Conservation (phyloP, 2,329 filamentous ascomycete genomes). For the Neoascochyta sp. region DNA sequence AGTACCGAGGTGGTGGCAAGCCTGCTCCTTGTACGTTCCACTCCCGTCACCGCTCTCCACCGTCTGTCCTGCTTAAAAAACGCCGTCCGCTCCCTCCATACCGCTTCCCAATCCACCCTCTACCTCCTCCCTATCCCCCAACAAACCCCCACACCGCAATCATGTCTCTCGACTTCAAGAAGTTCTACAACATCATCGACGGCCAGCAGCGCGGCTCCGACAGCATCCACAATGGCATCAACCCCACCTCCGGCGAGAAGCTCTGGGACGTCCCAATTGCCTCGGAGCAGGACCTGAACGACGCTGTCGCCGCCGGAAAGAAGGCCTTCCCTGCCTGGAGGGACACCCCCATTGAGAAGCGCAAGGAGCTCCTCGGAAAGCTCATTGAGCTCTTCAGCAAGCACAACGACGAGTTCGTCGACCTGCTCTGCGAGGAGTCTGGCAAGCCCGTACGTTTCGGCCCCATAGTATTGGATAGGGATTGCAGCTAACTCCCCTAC, state of each 20-base stretch:
- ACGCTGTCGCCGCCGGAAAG: slow-evolving; percentile 48
- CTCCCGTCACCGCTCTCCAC: too few species aligned
- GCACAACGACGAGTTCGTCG: slow-evolving; percentile 29
- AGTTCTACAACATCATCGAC: slow-evolving; percentile 53
- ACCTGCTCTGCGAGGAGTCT: slow-evolving; percentile 34
- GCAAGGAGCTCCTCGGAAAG: slow-evolving; percentile 31
- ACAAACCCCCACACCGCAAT: slow-evolving; percentile 11
- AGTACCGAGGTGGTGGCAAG: too few species aligned
- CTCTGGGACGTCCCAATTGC: slow-evolving; percentile 52
- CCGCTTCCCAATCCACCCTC: too few species aligned
- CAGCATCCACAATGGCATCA: slow-evolving; percentile 46
- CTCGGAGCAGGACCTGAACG: slow-evolving; percentile 49
- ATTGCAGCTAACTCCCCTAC: slow-evolving; percentile 7
- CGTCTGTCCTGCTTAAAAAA: too few species aligned
- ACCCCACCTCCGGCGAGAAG: slow-evolving; percentile 50
- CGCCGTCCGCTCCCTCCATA: too few species aligned
- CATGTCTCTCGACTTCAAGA: slow-evolving; percentile 46
- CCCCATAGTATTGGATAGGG: too few species aligned
- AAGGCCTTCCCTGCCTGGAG: slow-evolving; percentile 49
- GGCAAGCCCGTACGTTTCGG: slow-evolving; percentile 33
- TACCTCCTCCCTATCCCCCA: too few species aligned
- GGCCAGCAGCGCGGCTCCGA: slow-evolving; percentile 46
- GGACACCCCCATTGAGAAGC: slow-evolving; percentile 31
- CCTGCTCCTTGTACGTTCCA: too few species aligned
- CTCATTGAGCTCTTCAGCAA: slow-evolving; percentile 22